Percentiles rank a stretch among this genome's conserved stretches.
Evolutionary conservation across 202 grass and related monocot species (phyloP).

Genomic region (Elaeis oleifera): DNA sequence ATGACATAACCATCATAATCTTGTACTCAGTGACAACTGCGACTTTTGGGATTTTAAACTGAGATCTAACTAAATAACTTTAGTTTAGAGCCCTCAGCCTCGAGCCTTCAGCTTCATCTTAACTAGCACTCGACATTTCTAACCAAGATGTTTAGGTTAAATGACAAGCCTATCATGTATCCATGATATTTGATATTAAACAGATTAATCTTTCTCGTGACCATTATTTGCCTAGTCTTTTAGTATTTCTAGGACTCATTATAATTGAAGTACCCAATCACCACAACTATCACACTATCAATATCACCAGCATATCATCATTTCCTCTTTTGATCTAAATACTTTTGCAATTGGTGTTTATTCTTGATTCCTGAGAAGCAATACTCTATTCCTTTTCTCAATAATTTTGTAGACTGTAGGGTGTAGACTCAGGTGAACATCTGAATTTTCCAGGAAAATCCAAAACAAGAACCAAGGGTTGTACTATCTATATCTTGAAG

Average conservation of each 20-base stretch:
- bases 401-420: constrained; percentile 10
- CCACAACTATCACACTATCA: not conserved
- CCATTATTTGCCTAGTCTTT: no score
- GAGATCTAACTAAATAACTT: not conserved
- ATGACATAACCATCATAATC: no score
- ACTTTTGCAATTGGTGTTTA: not conserved
- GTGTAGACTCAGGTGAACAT: not conserved
- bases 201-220: no score
- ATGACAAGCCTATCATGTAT: no score
- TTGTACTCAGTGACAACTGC: no score
- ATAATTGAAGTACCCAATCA: no score
- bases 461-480: constrained; percentile 55
- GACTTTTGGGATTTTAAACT: no score
- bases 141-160: no score
- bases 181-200: no score
- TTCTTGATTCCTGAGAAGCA: not conserved
- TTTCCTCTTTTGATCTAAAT: constrained; percentile 1
- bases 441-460: constrained; percentile 55
- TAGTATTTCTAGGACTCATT: no score
- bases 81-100: not conserved
- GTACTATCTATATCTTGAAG: constrained; percentile 84
- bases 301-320: not conserved
- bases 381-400: constrained; percentile 8
- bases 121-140: not conserved
- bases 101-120: no score